Evolutionary conservation across 306 rosid genomes (phyloP).

Genomic region (Cucurbita maxima): DNA sequence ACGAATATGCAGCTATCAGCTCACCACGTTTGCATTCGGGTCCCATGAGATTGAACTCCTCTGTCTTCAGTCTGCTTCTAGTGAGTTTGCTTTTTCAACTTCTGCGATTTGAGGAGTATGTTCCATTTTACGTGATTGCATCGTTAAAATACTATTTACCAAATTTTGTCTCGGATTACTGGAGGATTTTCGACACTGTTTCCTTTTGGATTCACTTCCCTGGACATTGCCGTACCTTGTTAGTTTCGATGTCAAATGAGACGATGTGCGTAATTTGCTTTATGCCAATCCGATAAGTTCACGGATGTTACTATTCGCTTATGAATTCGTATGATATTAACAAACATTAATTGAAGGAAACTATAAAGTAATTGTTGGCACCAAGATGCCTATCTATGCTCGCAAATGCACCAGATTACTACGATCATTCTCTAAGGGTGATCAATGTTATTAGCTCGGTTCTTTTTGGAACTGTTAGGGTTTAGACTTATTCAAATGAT

Average conservation of each 20-base stretch:
- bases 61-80: slow-evolving; percentile 79
- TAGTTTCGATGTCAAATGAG: background rate
- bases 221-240: background rate
- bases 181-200: background rate
- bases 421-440: background rate
- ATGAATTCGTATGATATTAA: background rate
- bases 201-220: background rate
- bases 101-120: background rate
- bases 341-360: background rate
- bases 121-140: background rate
- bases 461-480: background rate
- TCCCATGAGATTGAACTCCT: slow-evolving; percentile 56
- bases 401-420: background rate
- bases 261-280: background rate
- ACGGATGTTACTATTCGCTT: background rate
- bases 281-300: background rate
- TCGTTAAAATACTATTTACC: background rate
- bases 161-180: background rate
- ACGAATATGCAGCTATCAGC: slow-evolving; percentile 52
- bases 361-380: background rate
- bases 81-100: slow-evolving; percentile 26
- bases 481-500: background rate
- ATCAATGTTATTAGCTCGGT: background rate
- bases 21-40: slow-evolving; percentile 63
- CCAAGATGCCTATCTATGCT: background rate